Conservation (phyloP, 1,139 yeast species). For the Candida sanyaensis region DNA sequence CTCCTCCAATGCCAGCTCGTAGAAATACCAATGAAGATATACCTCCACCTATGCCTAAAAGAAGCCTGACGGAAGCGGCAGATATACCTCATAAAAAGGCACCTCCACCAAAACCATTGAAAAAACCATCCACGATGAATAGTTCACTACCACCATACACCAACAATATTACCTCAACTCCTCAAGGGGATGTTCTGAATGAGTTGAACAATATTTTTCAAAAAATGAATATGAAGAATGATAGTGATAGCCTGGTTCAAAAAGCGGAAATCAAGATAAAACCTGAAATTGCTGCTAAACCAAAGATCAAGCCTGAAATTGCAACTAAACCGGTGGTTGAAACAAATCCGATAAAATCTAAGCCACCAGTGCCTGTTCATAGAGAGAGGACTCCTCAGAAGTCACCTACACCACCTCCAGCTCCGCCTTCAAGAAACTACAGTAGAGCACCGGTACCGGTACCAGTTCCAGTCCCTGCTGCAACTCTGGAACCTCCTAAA, state of each 20-base stretch:
- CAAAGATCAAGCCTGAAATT: constrained; percentile 14
- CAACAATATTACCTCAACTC: constrained; percentile 9
- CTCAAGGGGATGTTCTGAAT: constrained; percentile 11
- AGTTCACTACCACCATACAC: constrained; percentile 14
- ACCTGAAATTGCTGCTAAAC: constrained; percentile 8
- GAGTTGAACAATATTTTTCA: constrained; percentile 14
- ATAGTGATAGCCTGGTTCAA: not conserved
- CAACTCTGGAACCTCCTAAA: constrained; percentile 6
- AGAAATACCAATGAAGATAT: not conserved
- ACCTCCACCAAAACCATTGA: constrained; percentile 45
- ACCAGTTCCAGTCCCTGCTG: constrained; percentile 21
- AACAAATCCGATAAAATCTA: constrained; percentile 19
- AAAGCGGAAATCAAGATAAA: constrained; percentile 1
- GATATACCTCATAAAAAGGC: constrained; percentile 20
- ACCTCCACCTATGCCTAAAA: constrained; percentile 5
- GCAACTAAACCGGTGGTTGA: constrained; percentile 15
- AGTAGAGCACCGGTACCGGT: constrained; percentile 35
- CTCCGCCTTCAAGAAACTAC: constrained; percentile 14
- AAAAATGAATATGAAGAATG: constrained; percentile 13
- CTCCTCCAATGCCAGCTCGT: not conserved
- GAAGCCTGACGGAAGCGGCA: constrained; percentile 1
- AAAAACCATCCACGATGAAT: constrained; percentile 23
- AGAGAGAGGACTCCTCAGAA: constrained; percentile 2
- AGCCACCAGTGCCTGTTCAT: constrained; percentile 12
- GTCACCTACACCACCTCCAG: constrained; percentile 15